Conservation (phyloP, 2,329 filamentous ascomycete species). For the Penicillium sp. region DNA sequence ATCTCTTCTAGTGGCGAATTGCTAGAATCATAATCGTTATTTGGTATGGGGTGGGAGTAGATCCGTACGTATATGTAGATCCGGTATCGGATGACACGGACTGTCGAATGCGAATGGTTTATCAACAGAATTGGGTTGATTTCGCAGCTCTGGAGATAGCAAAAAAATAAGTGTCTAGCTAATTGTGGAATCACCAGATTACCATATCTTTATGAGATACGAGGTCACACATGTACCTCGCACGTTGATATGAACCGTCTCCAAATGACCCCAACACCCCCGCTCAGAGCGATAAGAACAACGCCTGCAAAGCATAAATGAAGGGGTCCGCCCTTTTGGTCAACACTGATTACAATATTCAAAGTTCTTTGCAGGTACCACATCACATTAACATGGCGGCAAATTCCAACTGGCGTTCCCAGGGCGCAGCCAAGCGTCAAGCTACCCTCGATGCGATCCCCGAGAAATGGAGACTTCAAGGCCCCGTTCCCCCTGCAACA, state of each 20-base stretch:
- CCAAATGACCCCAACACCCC: constrained; percentile 19
- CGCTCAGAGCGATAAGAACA: constrained; percentile 6
- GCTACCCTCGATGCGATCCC: constrained; percentile 57
- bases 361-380: not conserved
- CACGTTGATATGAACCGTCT: not conserved
- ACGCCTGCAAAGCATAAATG: not conserved
- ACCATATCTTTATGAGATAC: not conserved
- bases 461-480: constrained; percentile 54
- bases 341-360: too few relatives aligned
- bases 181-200: too few relatives aligned
- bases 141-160: too few relatives aligned
- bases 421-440: constrained; percentile 55
- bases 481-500: constrained; percentile 47
- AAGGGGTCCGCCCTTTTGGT: too few relatives aligned
- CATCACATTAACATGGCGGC: not conserved
- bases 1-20: too few relatives aligned
- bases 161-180: too few relatives aligned
- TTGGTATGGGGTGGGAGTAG: too few relatives aligned
- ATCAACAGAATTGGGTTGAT: too few relatives aligned
- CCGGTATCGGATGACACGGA: too few relatives aligned
- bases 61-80: too few relatives aligned
- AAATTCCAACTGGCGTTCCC: constrained; percentile 48
- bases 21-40: too few relatives aligned
- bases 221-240: not conserved
- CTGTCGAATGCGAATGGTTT: too few relatives aligned